phyloP scores from a whole-genome alignment of 2,329 filamentous ascomycete genomes.

The Colletotrichum coccodes region DNA sequence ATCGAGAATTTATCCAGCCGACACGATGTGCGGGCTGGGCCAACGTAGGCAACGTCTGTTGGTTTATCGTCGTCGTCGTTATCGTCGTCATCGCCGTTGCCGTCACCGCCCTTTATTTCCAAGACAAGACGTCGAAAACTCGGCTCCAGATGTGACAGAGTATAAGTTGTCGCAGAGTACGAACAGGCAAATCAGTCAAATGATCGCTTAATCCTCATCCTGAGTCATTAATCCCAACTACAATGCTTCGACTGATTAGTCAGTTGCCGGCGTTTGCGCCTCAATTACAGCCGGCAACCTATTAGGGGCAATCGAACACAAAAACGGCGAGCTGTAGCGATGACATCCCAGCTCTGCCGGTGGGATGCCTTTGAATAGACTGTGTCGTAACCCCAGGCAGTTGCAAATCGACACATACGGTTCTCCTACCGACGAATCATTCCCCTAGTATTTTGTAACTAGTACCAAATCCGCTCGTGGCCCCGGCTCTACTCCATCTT shows the following conservation, averaged over 20 bases:
- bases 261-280: neutral
- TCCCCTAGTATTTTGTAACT: neutral
- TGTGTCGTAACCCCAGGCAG: neutral
- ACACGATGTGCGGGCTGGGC: no score
- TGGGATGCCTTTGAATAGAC: constrained; percentile 14
- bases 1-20: neutral
- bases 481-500: neutral
- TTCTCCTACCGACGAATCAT: neutral
- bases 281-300: neutral
- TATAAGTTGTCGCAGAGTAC: neutral
- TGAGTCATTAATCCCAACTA: no score
- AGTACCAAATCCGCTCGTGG: neutral
- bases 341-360: constrained; percentile 1
- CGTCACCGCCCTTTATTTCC: neutral
- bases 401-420: neutral
- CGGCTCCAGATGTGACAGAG: neutral
- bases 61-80: neutral
- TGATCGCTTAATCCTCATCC: neutral
- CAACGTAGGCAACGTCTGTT: neutral
- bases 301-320: neutral
- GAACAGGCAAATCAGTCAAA: neutral
- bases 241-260: neutral
- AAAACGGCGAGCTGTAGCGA: no score
- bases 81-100: neutral
- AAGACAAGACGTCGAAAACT: neutral